Evolutionary conservation across 441 rosid genomes (phyloP), one percentile per base, ranked within the genome.

Genomic region (Flueggea neowawraea): DNA sequence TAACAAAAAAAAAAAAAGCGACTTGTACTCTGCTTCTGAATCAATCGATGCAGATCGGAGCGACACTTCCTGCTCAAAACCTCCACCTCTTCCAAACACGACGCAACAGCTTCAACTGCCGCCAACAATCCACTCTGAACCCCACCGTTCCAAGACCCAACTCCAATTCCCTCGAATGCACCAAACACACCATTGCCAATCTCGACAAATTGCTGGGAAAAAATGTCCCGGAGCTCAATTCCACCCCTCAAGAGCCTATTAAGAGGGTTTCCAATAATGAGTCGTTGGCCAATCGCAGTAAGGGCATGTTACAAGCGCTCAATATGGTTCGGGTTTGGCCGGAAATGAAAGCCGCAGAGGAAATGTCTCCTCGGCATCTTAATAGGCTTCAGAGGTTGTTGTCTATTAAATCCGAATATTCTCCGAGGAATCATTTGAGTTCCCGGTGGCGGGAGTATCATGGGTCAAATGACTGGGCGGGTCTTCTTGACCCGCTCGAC

Each of bases 341-440:
- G 32, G 89, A 80, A 55, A 69, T 70, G 77, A 88, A 80, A 60
- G 84, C 89, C 3, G 95, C 88, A 0, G 97, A 84, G 48, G 99
- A 94, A 64, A 87, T 94, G 86, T 94, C 98, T 0, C 98, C 98
- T 0, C 77, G 88, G 54, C 77, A 83, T 69, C 61, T 90, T 5
- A 78, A 80, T 63, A 71, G 83, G 44, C 96, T 94, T 15, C 83
- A 83, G 45, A 78, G 95, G 11, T 81, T 94, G 68, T 66, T 94
- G 36, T 94, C 97, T 2, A 85, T 60, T 73, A 79, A 91, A 9
- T 67, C 66, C 4, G 90, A 88, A 59, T 82, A 88, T 80, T 95
- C 99, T 0, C 99, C 99, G 10, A 80, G 94, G 78, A 91, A 79
- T 68, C 66, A 62, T 45, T 73, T 86, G 3, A 74, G 78, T 50